phyloP scores from a whole-genome alignment of 2,329 filamentous ascomycete species.

The Neopestalotiopsis sp. region DNA sequence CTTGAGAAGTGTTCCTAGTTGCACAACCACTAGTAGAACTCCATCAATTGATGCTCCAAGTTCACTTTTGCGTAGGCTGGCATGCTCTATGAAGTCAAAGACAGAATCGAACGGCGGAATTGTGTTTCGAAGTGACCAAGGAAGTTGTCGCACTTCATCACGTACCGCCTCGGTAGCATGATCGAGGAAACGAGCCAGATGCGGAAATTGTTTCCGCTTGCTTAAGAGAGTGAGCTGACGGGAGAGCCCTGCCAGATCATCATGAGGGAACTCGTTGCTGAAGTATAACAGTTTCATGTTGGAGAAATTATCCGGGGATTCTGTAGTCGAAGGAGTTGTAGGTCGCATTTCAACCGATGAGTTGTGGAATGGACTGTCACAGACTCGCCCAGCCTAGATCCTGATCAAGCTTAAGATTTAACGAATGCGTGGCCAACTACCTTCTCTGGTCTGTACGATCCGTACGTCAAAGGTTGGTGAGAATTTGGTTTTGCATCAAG shows the following conservation, averaged over 20 bases:
- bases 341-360: no score
- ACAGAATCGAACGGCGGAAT: constrained; percentile 45
- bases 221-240: constrained; percentile 29
- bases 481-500: no score
- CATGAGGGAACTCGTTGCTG: constrained; percentile 53
- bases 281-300: constrained; percentile 47
- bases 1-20: constrained; percentile 50
- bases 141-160: constrained; percentile 42
- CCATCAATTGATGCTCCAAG: constrained; percentile 51
- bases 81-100: constrained; percentile 37
- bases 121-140: constrained; percentile 30
- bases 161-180: constrained; percentile 44
- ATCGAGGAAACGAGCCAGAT: constrained; percentile 45
- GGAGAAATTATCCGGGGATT: neutral
- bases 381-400: no score
- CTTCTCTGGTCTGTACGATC: no score
- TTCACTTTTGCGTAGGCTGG: constrained; percentile 42
- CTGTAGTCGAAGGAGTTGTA: neutral
- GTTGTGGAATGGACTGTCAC: no score
- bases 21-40: constrained; percentile 42
- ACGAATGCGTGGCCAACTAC: no score
- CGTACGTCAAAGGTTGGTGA: no score
- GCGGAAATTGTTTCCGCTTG: constrained; percentile 41
- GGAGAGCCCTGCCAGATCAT: constrained; percentile 37
- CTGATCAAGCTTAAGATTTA: no score